These are phyloP conservation scores for Heterobasidion irregulare DNA, from an alignment of 1,284 basidiomycete species.

Conservation along the genomic window DNA sequence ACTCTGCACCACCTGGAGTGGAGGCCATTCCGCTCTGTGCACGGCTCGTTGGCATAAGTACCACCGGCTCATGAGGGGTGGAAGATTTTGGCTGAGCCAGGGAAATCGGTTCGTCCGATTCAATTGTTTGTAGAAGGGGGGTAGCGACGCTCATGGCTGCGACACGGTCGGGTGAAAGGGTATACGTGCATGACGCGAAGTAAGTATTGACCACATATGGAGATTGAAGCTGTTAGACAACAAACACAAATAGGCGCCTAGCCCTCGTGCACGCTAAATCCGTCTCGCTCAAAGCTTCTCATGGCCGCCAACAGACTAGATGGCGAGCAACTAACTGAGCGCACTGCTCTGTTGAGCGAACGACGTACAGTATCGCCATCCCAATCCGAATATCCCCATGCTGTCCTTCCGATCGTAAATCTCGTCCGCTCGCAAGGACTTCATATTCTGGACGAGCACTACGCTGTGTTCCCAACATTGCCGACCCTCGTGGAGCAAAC, in stretches of 20 bases:
- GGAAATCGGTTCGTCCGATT: constrained; percentile 47
- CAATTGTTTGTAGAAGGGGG: constrained; percentile 59
- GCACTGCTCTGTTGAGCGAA: constrained; percentile 12
- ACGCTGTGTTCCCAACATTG: constrained; percentile 2
- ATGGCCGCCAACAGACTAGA: constrained; percentile 5
- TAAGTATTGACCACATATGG: background rate
- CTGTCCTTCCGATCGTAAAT: constrained; percentile 16
- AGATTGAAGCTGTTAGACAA: background rate
- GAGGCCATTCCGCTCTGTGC: constrained; percentile 37
- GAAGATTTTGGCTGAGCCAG: too few species aligned
- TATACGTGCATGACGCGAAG: constrained; percentile 2
- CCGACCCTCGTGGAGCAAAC: constrained; percentile 7
- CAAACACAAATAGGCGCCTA: background rate
- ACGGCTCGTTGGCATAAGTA: constrained; percentile 47
- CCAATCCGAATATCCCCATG: constrained; percentile 6
- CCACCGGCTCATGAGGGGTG: constrained; percentile 27
- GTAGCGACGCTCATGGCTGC: constrained; percentile 44
- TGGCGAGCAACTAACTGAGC: constrained; percentile 14
- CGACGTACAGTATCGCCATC: constrained; percentile 12
- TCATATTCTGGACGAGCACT: background rate
- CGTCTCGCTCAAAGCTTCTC: background rate
- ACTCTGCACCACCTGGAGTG: constrained; percentile 56
- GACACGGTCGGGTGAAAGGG: constrained; percentile 5
- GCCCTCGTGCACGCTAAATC: background rate
- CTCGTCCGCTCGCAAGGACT: constrained; percentile 16